Evolutionary conservation across 2,329 filamentous ascomycete species (phyloP).

Genomic region (Ilyonectria sp.): DNA sequence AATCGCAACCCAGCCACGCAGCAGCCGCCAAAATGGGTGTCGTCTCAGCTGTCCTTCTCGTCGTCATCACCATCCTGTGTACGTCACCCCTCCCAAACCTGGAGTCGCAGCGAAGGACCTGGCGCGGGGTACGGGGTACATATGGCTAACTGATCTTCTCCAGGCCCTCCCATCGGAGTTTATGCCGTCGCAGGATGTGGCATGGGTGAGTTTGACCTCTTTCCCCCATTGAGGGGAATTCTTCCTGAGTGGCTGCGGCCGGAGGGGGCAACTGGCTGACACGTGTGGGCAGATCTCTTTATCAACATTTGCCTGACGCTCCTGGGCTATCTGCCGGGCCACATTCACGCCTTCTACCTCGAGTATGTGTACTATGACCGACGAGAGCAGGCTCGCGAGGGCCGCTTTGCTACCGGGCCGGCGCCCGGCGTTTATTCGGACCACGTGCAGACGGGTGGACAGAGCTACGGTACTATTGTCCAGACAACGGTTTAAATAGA

Average conservation of each 20-base stretch:
- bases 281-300: constrained; percentile 65
- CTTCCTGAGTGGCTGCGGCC: constrained; percentile 14
- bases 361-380: constrained; percentile 89
- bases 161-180: constrained; percentile 78
- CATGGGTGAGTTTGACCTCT: constrained; percentile 56
- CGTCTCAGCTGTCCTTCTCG: constrained; percentile 63
- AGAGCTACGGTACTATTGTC: constrained; percentile 71
- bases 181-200: constrained; percentile 77
- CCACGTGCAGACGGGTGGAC: constrained; percentile 80
- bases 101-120: neutral
- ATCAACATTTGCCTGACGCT: constrained; percentile 79
- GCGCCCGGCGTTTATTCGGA: constrained; percentile 82
- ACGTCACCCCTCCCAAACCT: constrained; percentile 43
- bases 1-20: constrained; percentile 17
- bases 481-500: constrained; percentile 46
- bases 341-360: constrained; percentile 85
- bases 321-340: constrained; percentile 82
- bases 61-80: constrained; percentile 70
- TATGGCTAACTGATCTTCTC: constrained; percentile 39
- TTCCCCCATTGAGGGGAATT: neutral
- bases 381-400: constrained; percentile 73
- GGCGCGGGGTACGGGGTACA: constrained; percentile 4
- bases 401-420: constrained; percentile 65
- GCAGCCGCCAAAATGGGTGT: constrained; percentile 62
- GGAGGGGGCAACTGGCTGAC: constrained; percentile 30